Conservation (phyloP, 2,329 filamentous ascomycete genomes). For the Botrytis porri region DNA sequence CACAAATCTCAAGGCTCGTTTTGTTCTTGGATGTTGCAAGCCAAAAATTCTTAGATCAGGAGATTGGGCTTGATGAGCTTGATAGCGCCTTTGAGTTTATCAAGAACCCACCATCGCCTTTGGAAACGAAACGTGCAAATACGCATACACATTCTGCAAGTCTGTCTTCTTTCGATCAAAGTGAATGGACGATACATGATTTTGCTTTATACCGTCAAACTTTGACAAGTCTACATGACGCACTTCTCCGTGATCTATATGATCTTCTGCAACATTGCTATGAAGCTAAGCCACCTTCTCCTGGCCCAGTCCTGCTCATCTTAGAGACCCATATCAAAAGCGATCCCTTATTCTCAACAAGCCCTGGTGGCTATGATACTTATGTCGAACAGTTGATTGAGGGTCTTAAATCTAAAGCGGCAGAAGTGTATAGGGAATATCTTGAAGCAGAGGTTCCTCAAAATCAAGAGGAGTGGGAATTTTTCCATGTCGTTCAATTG, state of each 20-base stretch:
- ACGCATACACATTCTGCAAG: conserved; percentile 40
- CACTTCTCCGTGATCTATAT: conserved; percentile 81
- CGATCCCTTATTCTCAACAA: conserved; percentile 72
- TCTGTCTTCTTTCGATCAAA: conserved; percentile 55
- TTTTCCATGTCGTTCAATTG: conserved; percentile 84
- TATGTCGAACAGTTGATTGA: conserved; percentile 72
- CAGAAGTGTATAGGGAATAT: conserved; percentile 74
- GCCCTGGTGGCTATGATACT: conserved; percentile 65
- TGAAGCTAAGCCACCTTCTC: conserved; percentile 78
- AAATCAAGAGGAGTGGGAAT: conserved; percentile 81
- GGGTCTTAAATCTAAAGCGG: conserved; percentile 70
- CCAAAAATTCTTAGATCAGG: conserved; percentile 80
- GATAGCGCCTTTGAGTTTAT: conserved; percentile 80
- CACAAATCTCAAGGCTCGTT: conserved; percentile 75
- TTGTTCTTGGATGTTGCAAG: conserved; percentile 80
- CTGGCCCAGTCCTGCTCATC: conserved; percentile 74
- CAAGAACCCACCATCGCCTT: conserved; percentile 61
- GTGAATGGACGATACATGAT: conserved; percentile 67
- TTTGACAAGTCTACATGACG: conserved; percentile 73
- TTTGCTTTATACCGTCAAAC: conserved; percentile 70
- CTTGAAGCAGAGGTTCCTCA: conserved; percentile 78
- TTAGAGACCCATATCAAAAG: conserved; percentile 78
- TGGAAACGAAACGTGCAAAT: conserved; percentile 53
- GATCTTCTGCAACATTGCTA: conserved; percentile 85
- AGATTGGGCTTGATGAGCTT: conserved; percentile 76